Conservation (phyloP, 208 protist species). For the Leishmania aethiopica region DNA sequence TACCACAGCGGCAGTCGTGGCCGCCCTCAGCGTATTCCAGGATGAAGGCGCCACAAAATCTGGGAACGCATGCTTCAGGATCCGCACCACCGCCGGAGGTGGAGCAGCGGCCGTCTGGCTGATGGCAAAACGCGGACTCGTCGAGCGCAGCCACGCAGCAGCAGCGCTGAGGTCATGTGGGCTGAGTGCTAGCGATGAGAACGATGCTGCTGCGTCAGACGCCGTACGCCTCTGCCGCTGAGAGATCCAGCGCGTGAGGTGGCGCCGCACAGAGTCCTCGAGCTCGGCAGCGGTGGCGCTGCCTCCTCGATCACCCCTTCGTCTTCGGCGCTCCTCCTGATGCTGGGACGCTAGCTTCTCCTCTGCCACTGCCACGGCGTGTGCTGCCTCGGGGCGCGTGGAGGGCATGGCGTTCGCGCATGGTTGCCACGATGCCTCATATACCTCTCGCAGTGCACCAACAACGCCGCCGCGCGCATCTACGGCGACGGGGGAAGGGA, state of each 20-base stretch:
- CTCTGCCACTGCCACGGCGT: neutral
- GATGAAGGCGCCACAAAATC: neutral
- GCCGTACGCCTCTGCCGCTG: neutral
- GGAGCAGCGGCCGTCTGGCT: neutral
- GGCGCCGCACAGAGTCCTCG: neutral
- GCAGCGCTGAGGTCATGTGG: neutral
- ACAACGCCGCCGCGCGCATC: neutral
- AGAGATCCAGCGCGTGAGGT: neutral
- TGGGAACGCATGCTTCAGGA: neutral
- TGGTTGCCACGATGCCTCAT: constrained; percentile 18
- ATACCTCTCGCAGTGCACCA: neutral
- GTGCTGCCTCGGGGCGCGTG: constrained; percentile 4
- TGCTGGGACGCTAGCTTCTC: neutral
- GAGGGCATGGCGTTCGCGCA: constrained; percentile 7
- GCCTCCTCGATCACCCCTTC: neutral
- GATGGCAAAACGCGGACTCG: too few relatives aligned
- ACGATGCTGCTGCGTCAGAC: neutral
- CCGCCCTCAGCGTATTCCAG: neutral
- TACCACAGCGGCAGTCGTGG: neutral
- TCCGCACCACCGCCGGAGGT: neutral
- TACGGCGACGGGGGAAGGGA: neutral
- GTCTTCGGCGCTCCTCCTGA: too few relatives aligned
- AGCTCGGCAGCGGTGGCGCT: neutral
- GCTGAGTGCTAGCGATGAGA: neutral
- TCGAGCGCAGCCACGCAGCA: neutral